A percentile compares a stretch with the other conserved stretches of the same genome.
These are phyloP conservation scores for Luzula sylvatica DNA, from an alignment of 176 grass and related monocot genomes.

Conservation along the genomic window DNA sequence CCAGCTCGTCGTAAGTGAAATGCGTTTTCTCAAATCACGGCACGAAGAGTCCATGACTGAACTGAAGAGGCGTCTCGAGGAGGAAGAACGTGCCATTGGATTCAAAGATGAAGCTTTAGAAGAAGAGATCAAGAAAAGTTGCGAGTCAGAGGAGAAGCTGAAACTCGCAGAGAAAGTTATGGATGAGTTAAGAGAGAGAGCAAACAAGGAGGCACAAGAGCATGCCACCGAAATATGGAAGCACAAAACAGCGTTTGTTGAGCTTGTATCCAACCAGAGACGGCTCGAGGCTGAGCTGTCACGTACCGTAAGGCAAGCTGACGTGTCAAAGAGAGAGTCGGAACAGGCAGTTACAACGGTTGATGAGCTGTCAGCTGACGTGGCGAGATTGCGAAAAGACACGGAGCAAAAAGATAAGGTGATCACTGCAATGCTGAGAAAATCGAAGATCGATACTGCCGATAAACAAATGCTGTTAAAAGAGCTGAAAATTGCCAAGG, in stretches of 20 bases:
- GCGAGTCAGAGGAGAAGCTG: constrained; percentile 35
- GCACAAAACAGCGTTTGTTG: constrained; percentile 60
- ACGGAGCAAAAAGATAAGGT: constrained; percentile 82
- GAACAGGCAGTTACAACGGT: constrained; percentile 31
- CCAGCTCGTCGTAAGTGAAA: constrained; percentile 44
- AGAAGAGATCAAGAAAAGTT: constrained; percentile 24
- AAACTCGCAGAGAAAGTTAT: constrained; percentile 15
- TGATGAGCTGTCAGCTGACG: constrained; percentile 37
- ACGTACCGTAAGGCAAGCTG: constrained; percentile 33
- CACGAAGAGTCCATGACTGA: constrained; percentile 30
- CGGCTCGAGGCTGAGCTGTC: constrained; percentile 54
- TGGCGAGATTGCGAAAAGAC: constrained; percentile 37
- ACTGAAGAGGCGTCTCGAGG: constrained; percentile 37
- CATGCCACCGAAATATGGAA: constrained; percentile 46
- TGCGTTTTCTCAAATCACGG: constrained; percentile 26
- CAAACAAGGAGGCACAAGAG: constrained; percentile 25
- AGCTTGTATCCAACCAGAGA: constrained; percentile 53
- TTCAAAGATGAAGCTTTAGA: constrained; percentile 38
- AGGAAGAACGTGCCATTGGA: constrained; percentile 16
- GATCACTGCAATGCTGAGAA: constrained; percentile 70
- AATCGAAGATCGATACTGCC: constrained; percentile 65
- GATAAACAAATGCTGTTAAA: constrained; percentile 58
- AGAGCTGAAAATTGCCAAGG: constrained; percentile 66
- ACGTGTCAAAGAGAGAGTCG: constrained; percentile 34
- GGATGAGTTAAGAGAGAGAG: constrained; percentile 29